These are phyloP conservation scores for Emergomyces orientalis DNA, from an alignment of 2,329 filamentous ascomycete species.

Conservation along the genomic window DNA sequence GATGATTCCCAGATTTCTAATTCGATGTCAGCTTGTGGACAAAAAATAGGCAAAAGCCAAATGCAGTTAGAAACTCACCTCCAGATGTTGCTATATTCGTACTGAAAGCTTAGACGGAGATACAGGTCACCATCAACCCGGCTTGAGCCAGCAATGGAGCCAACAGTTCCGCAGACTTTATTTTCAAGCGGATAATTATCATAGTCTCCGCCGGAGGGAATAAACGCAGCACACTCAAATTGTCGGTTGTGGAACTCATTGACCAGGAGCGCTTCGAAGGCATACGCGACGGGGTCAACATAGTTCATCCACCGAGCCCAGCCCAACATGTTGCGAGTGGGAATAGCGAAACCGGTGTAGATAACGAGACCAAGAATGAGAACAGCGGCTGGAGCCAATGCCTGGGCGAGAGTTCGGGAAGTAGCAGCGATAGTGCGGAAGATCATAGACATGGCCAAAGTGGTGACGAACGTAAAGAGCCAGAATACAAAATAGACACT, in stretches of 20 bases:
- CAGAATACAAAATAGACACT: conserved; percentile 79
- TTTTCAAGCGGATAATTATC: conserved; percentile 24
- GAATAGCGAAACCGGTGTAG: conserved; percentile 42
- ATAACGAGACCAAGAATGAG: conserved; percentile 39
- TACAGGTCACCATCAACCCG: conserved; percentile 53
- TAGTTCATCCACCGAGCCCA: conserved; percentile 82
- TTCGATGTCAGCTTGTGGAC: neutral
- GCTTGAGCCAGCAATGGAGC: conserved; percentile 44
- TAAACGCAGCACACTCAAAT: conserved; percentile 43
- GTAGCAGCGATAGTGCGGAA: conserved; percentile 72
- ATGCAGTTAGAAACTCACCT: conserved; percentile 14
- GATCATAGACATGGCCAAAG: conserved; percentile 72
- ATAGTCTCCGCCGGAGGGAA: conserved; percentile 38
- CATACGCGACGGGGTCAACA: conserved; percentile 67
- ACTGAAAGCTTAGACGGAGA: conserved; percentile 46
- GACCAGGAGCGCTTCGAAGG: conserved; percentile 69
- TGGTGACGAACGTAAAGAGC: conserved; percentile 62
- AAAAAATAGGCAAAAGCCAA: neutral
- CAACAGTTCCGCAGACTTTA: conserved; percentile 50
- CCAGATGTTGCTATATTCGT: conserved; percentile 54
- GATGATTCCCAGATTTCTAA: conserved; percentile 59
- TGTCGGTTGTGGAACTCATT: conserved; percentile 67
- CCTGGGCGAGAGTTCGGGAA: conserved; percentile 66
- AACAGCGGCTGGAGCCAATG: conserved; percentile 47
- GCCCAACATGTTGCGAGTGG: conserved; percentile 56